Percentiles rank a stretch among this genome's conserved stretches.
phyloP scores from a whole-genome alignment of 371 early-diverging fungal species.

The Rhizopus delemar region DNA sequence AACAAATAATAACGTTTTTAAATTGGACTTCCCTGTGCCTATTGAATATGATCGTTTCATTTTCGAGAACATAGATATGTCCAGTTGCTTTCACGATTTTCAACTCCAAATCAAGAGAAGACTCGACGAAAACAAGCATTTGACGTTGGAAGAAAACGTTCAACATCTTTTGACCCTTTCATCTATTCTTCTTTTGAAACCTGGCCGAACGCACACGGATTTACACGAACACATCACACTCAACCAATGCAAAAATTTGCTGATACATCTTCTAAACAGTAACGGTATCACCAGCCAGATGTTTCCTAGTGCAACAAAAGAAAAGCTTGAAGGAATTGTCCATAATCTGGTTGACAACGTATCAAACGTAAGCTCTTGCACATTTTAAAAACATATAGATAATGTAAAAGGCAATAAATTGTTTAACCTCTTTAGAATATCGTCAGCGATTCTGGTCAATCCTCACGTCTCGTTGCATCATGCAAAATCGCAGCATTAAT shows the following conservation, averaged over 20 bases:
- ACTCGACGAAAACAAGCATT: background rate
- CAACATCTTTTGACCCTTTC: constrained; percentile 9
- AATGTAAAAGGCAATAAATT: too few species aligned
- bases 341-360: too few species aligned
- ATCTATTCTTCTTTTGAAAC: constrained; percentile 9
- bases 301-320: too few species aligned
- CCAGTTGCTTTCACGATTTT: constrained; percentile 1
- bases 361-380: too few species aligned
- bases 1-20: constrained; percentile 1
- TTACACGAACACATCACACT: constrained; percentile 7
- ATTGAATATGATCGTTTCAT: background rate
- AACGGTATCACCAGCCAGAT: background rate
- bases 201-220: constrained; percentile 8
- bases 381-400: too few species aligned
- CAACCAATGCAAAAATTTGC: constrained; percentile 10
- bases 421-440: too few species aligned
- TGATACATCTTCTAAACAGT: constrained; percentile 9
- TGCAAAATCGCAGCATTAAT: too few species aligned
- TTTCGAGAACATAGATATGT: constrained; percentile 1
- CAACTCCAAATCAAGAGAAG: constrained; percentile 4
- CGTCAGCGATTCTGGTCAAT: too few species aligned
- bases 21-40: constrained; percentile 2
- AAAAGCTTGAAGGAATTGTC: too few species aligned
- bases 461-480: too few species aligned
- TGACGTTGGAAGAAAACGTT: constrained; percentile 11